Evolutionary conservation across 2,329 filamentous ascomycete genomes (phyloP), one percentile per base, ranked within the genome.

Genomic region (Hymenoscyphus albidus): DNA sequence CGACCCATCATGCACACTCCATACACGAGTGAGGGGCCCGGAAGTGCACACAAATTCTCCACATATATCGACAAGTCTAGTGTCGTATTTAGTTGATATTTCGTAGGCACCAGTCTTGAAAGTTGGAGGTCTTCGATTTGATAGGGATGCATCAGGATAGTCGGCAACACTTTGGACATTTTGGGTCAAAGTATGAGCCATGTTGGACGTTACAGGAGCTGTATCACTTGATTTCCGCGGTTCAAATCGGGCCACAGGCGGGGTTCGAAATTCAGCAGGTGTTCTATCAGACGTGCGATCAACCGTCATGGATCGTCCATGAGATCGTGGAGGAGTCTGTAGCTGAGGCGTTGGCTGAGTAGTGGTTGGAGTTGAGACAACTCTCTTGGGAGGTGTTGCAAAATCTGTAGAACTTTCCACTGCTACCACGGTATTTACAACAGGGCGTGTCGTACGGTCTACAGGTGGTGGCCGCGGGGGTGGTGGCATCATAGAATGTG

Each of bases 11-110:
- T 87, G 79, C 31, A 97, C 77, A 74, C 88, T 94, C 93, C 95
- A 99, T 0, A 93, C 91, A 66, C 92, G 86, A 1, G 94, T 98
- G 67, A 95, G 82, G 68, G 91, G 89, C 5, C 94, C 95, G 16
- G 90, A 92, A 0, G 93, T 94, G 75, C 92, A 97, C 7, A 95
- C 87, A 70, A 90, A 88, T 68, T 93, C 89, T 7, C 95, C 95
- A 74, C 92, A 97, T 2, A 96, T 88, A 67, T 95, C 93, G 74
- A 97, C 88, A 38, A 93, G 81, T 54, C 92, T 88, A 5, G 92
- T 91, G 68, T 98, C 95, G 70, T 96, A 95, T 71, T 92, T 93
- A 2, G 91, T 93, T 38, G 84, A 78, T 64, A 99, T 93, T 68
- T 94, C 90, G 61, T 83, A 83, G n/a, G 85, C 84, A 0, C 90